Base-by-base conservation (phyloP, 2,329 filamentous ascomycete species). In the Cercospora zeina region DNA sequence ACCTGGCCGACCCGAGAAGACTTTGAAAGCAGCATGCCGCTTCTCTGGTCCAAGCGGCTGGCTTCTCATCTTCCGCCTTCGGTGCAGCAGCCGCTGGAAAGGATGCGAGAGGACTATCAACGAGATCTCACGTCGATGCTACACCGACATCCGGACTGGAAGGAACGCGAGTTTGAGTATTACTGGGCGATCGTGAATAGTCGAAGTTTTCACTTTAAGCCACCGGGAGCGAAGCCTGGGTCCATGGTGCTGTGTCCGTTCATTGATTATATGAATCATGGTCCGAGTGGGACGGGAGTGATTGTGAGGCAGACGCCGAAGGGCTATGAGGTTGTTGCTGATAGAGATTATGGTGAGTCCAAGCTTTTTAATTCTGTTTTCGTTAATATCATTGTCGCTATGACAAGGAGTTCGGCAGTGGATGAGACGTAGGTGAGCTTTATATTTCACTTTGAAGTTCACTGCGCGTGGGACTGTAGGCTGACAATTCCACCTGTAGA, bases 231-330 rank as follows among this genome's bases (percentile, higher is more conserved):
- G 74, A 83, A 67, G 13, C 74, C 78, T 24, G 88, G 90, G 68
- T 84, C 84, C 69, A 85, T 90, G 79, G 85, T 85, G 9, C 81
- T 91, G 67, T 87, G 87, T 73, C 89, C 89, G 0, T 87, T 90
- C 36, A 85, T 88, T 1, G 89, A 92, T 73, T 84, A 89, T 59
- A 88, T 91, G 79, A 92, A 85, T 65, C 83, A 85, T 65, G 75
- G 70, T 42, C 70, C 74, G 0, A 69, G 74, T 13, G 76, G 77
- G 27, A 67, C 71, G 13, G 67, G 66, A 87, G 85, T 73, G n/a
- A 74, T 78, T 13, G 84, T 86, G 0, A 71, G 78, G 2, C 84
- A 83, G 68, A 77, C 81, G 50, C 65, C 74, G 0, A 73, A 75
- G 1, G 81, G 81, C 5, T 90, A 86, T 75, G 80, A 78, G 24